Evolutionary conservation across 2,329 filamentous ascomycete genomes (phyloP), one percentile per base, ranked within the genome.

Genomic region (Scedosporium apiospermum): DNA sequence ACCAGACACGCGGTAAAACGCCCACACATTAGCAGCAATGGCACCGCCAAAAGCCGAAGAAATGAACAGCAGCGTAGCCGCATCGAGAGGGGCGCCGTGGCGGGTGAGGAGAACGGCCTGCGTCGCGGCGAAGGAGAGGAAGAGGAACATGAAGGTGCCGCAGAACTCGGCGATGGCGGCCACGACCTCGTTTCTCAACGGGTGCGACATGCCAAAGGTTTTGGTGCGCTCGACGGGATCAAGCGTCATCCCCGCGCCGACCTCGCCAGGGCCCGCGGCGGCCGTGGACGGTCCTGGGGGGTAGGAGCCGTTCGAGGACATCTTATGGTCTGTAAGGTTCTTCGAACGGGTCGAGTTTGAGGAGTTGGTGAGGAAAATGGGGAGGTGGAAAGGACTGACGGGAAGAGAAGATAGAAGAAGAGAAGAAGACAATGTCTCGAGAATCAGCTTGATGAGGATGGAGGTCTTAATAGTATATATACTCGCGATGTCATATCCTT

Each of bases 1-100:
- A 42, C 79, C 79, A 2, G 77, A 81, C 23, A 85, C 75, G 53
- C 82, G 77, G 67, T 77, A 85, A 68, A 84, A 85, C 26, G 81
- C 75, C 81, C 81, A 85, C 7, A 82, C 81, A 62, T 80, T 83
- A 63, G 82, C 77, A 1, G 78, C 75, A 23, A 85, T 69, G 2
- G 80, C 77, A 7, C 80, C 71, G 12, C 80, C 80, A 61, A 84
- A 84, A 41, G 76, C 73, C 1, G 79, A 67, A 38, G 80, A 77
- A 64, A 84, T 79, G 67, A 80, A 83, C 23, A 84, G 67, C 44
- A 83, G 41, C 16, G 63, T 63, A 41, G 64, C 49, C 30, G 65
- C 62, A 58, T 4, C 23, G 18, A 42, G 55, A 51, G 62, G 69
- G 68, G 53, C 6, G 27, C 44, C 23, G 49, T 57, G 23, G 51